Conservation (phyloP, 345 rosid genomes). For the Eucalyptus erythrocorys region DNA sequence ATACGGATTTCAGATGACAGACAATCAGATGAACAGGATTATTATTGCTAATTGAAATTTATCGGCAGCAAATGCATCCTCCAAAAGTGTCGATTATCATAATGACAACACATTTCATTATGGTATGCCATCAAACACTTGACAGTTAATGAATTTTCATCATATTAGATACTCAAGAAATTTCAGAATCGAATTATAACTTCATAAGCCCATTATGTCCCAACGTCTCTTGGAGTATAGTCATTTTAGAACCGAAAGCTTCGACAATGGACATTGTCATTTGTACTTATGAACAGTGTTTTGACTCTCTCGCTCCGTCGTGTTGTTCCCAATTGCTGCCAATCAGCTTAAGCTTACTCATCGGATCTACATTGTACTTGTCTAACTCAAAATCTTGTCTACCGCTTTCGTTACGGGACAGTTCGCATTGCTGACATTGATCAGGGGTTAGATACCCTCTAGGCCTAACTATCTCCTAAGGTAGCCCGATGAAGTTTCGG, state of each 20-base stretch:
- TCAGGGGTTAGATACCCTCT: background rate
- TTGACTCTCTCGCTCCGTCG: background rate
- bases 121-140: background rate
- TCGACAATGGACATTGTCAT: background rate
- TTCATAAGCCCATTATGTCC: background rate
- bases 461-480: background rate
- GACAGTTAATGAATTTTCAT: background rate
- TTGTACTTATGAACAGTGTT: background rate
- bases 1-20: background rate
- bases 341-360: too few relatives aligned
- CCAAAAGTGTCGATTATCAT: background rate
- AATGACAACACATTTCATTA: background rate
- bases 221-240: background rate
- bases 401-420: background rate
- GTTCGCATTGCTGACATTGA: background rate
- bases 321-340: background rate
- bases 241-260: background rate
- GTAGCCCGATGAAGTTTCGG: background rate
- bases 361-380: background rate
- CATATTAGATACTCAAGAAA: background rate
- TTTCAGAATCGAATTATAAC: background rate
- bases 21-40: background rate
- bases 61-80: background rate
- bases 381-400: background rate
- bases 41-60: background rate